Evolutionary conservation across 257 asterid species (phyloP).

Genomic region (Solanum bulbocastanum): DNA sequence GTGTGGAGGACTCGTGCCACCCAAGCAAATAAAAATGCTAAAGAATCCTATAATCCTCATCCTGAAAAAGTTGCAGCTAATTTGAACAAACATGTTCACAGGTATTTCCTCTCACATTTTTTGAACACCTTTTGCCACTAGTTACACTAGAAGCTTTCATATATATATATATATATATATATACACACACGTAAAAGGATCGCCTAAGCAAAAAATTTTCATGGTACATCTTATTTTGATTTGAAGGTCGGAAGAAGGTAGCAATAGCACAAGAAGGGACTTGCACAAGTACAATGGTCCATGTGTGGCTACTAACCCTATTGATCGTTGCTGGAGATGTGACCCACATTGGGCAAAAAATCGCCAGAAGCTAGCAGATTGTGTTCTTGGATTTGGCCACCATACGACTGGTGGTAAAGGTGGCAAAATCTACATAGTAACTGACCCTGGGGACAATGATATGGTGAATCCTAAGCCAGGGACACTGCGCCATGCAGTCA

Average conservation of each 20-base stretch:
- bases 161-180: neutral
- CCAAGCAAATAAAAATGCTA: slow-evolving; percentile 11
- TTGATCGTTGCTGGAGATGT: slow-evolving; percentile 32
- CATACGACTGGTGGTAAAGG: slow-evolving; percentile 23
- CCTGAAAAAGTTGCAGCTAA: slow-evolving; percentile 3
- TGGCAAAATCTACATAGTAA: slow-evolving; percentile 12
- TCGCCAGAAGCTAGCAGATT: slow-evolving; percentile 16
- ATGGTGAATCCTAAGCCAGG: slow-evolving; percentile 17
- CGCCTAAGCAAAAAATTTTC: neutral
- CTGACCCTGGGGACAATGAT: slow-evolving; percentile 12
- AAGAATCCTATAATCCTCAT: slow-evolving; percentile 4
- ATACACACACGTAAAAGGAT: neutral
- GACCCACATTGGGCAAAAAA: slow-evolving; percentile 11
- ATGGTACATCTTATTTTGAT: neutral
- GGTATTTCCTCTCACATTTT: neutral
- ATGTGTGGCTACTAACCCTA: slow-evolving; percentile 22
- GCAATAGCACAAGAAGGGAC: slow-evolving; percentile 10
- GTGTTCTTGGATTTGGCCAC: slow-evolving; percentile 24
- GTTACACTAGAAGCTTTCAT: neutral
- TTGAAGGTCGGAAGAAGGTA: slow-evolving; percentile 8
- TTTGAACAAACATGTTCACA: slow-evolving; percentile 7
- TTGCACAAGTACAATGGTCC: slow-evolving; percentile 6
- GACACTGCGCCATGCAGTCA: slow-evolving; percentile 20
- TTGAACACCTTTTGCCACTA: neutral
- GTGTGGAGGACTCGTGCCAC: slow-evolving; percentile 14